These are phyloP conservation scores for Phragmites australis DNA, from an alignment of 176 grass and related monocot genomes.

Conservation along the genomic window DNA sequence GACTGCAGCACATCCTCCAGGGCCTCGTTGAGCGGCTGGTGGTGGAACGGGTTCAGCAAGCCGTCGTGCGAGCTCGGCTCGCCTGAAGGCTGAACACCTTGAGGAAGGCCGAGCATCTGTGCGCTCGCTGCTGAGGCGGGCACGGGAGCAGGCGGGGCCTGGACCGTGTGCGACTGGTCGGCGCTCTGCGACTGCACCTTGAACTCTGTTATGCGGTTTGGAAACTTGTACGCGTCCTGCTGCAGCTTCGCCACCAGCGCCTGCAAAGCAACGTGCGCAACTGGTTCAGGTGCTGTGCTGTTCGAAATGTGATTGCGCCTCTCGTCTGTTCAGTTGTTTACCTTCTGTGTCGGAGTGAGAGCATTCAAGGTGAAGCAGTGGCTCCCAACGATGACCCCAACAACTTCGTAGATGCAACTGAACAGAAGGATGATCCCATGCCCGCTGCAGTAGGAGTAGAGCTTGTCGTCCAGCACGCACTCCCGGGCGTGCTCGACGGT, in stretches of 20 bases:
- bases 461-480: constrained; percentile 60
- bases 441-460: constrained; percentile 66
- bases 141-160: not conserved
- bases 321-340: not conserved
- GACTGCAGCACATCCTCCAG: constrained; percentile 56
- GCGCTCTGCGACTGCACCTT: constrained; percentile 45
- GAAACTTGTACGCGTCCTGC: constrained; percentile 73
- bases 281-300: not conserved
- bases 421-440: constrained; percentile 63
- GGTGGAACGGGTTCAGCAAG: constrained; percentile 28
- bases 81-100: constrained; percentile 22
- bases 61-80: constrained; percentile 28
- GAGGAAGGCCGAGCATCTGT: constrained; percentile 38
- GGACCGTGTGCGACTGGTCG: constrained; percentile 2
- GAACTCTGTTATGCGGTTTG: constrained; percentile 56
- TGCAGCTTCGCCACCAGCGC: constrained; percentile 59
- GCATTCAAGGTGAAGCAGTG: constrained; percentile 54
- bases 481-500: constrained; percentile 72
- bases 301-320: not conserved
- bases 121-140: constrained; percentile 20
- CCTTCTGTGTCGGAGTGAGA: constrained; percentile 60
- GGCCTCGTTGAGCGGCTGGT: constrained; percentile 26
- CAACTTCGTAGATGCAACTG: constrained; percentile 59
- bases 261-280: constrained; percentile 27
- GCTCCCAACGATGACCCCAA: constrained; percentile 52